Base-by-base conservation (phyloP, 2,329 filamentous ascomycete species). In the Clonostachys sp. region DNA sequence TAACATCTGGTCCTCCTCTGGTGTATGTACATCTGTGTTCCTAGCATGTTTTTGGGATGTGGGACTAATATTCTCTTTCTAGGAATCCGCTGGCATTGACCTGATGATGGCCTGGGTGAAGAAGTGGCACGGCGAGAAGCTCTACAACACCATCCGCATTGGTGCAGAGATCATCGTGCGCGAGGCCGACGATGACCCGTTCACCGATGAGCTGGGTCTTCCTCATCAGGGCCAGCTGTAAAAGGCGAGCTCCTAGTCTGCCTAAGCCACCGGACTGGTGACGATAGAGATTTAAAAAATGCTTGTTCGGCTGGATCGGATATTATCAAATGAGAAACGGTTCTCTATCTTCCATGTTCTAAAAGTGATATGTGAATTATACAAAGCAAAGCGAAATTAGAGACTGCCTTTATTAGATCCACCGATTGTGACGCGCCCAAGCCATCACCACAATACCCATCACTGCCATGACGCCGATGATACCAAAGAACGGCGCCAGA, bases 1-100 rank as follows among this genome's bases (percentile, higher is more conserved):
- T 5, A 83, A 86, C 49, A 66, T 86, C 8, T 88, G 84, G 83
- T 81, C 78, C 5, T 79, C 78, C 3, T 46, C 47, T 2, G 47
- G 47, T 5, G 47, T 46, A 20, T 5, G 44, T 46, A 3, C 18
- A 30, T 30, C 18, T 24, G 14, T 17, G 13, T 12, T 41, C 3
- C 38, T 41, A 16, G 24, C 41, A 16, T 14, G 4, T 14, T 20
- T 44, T 6, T n/a, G n/a, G 12, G 16, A 30, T 33, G 4, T 30
- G 6, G 6, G 16, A 14, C 30, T 46, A 12, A n/a, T 41, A 41
- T 34, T 17, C n/a, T 30, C 7, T 3, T 14, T 14, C n/a, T 40
- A 46, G 44, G 44, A 41, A 16, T 35, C 46, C 14, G n/a, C 46
- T 10, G 46, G 41, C n/a, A 30, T 48, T n/a, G 46, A 48, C 18